A percentile compares a stretch with the other conserved stretches of the same genome.
Conservation (phyloP, 2,329 filamentous ascomycete genomes). For the Sclerotinia spermophila region DNA sequence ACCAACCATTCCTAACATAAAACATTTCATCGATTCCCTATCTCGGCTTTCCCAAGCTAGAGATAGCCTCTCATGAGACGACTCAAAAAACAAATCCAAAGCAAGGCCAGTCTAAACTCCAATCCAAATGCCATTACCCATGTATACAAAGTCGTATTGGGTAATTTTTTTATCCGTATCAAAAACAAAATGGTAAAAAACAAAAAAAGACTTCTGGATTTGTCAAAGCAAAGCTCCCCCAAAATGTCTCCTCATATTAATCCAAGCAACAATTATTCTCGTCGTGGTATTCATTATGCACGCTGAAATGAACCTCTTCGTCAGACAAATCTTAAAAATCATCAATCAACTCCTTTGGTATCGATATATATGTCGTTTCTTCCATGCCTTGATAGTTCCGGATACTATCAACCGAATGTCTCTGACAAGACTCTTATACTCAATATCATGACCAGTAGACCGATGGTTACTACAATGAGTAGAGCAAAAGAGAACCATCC, state of each 20-base stretch:
- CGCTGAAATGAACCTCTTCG: slow-evolving; percentile 16
- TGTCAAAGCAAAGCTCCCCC: not conserved
- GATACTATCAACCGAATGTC: slow-evolving; percentile 34
- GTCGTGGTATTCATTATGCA: slow-evolving; percentile 12
- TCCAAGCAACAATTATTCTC: slow-evolving; percentile 16
- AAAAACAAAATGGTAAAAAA: not conserved
- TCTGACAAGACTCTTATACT: slow-evolving; percentile 79
- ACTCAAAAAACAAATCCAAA: slow-evolving; percentile 8
- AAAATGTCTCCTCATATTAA: slow-evolving; percentile 8
- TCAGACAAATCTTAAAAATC: slow-evolving; percentile 15
- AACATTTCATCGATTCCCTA: not conserved
- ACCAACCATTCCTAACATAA: slow-evolving; percentile 7
- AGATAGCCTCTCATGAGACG: not conserved
- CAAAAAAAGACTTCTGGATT: not conserved
- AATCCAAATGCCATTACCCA: slow-evolving; percentile 12
- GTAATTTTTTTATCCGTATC: slow-evolving; percentile 14
- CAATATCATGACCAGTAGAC: slow-evolving; percentile 91
- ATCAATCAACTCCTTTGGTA: slow-evolving; percentile 3
- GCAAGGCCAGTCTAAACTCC: slow-evolving; percentile 2
- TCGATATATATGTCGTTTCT: slow-evolving; percentile 14
- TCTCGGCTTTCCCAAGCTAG: not conserved
- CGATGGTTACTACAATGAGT: slow-evolving; percentile 92
- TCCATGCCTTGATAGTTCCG: not conserved
- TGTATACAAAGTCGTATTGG: slow-evolving; percentile 14
- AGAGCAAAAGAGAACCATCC: slow-evolving; percentile 96